These are phyloP conservation scores for Candida wancherniae DNA, from an alignment of 805 yeast genomes.

Conservation along the genomic window DNA sequence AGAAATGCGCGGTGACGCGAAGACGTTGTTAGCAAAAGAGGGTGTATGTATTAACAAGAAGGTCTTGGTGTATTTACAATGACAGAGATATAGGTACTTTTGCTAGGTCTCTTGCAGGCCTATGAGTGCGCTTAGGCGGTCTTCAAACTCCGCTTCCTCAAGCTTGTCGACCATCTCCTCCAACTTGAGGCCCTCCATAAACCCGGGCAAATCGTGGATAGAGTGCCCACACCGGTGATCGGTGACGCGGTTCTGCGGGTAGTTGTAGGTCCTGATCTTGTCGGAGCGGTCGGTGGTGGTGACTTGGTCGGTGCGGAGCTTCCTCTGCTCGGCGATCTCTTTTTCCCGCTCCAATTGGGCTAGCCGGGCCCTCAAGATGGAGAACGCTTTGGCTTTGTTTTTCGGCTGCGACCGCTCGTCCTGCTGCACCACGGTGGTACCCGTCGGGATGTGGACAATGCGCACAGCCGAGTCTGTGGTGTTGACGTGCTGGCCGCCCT, in stretches of 20 bases:
- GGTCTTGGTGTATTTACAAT: too few relatives aligned
- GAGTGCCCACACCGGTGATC: conserved; percentile 88
- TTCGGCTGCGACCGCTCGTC: conserved; percentile 94
- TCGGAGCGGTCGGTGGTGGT: conserved; percentile 86
- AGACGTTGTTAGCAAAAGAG: too few relatives aligned
- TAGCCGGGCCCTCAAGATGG: conserved; percentile 72
- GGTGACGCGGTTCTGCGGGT: conserved; percentile 86
- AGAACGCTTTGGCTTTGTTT: conserved; percentile 88
- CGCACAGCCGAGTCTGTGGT: conserved; percentile 97
- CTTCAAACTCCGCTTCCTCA: conserved; percentile 36
- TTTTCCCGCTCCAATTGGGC: conserved; percentile 74
- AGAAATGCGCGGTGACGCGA: too few relatives aligned
- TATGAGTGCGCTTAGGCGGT: conserved; percentile 25
- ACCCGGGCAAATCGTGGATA: conserved; percentile 59
- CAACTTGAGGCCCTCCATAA: conserved; percentile 34
- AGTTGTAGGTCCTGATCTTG: conserved; percentile 90
- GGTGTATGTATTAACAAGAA: too few relatives aligned
- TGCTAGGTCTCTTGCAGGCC: too few relatives aligned
- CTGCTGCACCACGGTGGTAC: conserved; percentile 83
- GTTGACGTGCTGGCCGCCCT: conserved; percentile 98
- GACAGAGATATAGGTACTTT: too few relatives aligned
- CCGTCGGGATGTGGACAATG: conserved; percentile 86
- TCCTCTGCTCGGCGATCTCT: conserved; percentile 59
- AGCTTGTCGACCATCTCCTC: conserved; percentile 34
- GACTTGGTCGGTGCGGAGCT: conserved; percentile 75